Evolutionary conservation across 306 rosid species (phyloP).

Genomic region (Ammopiptanthus mongolicus): DNA sequence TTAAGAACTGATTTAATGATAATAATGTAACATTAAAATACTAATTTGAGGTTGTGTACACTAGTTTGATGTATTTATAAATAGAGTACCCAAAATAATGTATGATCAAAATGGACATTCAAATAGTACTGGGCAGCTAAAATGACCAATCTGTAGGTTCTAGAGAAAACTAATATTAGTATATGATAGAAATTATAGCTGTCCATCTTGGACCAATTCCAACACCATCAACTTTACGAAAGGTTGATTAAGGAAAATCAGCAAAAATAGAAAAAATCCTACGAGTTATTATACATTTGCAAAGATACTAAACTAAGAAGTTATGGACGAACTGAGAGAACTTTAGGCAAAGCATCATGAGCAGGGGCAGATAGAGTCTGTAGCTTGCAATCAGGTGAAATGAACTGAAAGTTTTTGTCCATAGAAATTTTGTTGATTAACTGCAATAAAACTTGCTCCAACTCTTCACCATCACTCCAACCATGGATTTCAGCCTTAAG

Average conservation of each 20-base stretch:
- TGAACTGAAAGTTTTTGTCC: constrained; percentile 23
- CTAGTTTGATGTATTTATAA: no score
- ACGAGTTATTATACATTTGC: background rate
- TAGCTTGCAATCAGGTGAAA: constrained; percentile 45
- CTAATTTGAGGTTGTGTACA: no score
- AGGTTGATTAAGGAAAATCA: background rate
- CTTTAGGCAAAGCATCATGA: constrained; percentile 39
- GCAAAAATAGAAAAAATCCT: background rate
- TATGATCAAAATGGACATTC: no score
- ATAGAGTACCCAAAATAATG: no score
- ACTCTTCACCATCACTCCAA: constrained; percentile 53
- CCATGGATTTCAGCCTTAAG: constrained; percentile 55
- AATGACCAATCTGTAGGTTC: background rate
- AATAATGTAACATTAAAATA: no score
- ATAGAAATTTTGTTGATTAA: constrained; percentile 31
- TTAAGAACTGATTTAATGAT: no score
- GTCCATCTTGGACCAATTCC: background rate
- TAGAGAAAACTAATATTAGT: background rate
- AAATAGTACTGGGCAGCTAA: background rate
- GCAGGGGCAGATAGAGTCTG: constrained; percentile 30
- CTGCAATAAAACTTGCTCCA: constrained; percentile 21
- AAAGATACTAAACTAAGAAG: background rate
- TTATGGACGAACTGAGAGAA: constrained; percentile 38
- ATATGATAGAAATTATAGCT: background rate
- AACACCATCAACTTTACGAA: background rate